Evolutionary conservation across 2,329 filamentous ascomycete species (phyloP).

Genomic region (Aspergillus piperis): DNA sequence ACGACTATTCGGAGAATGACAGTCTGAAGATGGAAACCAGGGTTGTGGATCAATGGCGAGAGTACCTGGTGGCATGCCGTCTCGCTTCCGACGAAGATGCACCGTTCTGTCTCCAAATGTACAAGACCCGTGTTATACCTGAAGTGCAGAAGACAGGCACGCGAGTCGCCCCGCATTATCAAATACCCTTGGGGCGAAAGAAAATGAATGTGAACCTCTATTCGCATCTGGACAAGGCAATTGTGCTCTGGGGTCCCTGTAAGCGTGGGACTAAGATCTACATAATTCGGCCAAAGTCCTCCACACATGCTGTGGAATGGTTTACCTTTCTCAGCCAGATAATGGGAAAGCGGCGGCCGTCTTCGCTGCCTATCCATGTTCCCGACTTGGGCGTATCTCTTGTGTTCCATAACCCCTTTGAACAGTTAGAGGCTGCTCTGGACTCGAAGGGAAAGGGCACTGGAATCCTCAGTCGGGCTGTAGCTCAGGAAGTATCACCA

Average conservation of each 20-base stretch:
- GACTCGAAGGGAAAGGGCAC: conserved; percentile 49
- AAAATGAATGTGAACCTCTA: conserved; percentile 62
- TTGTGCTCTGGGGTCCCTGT: conserved; percentile 62
- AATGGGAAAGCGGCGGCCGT: conserved; percentile 60
- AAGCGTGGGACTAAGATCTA: conserved; percentile 59
- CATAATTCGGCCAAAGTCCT: conserved; percentile 63
- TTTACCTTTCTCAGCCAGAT: conserved; percentile 65
- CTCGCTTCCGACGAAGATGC: conserved; percentile 57
- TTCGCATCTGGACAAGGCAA: conserved; percentile 66
- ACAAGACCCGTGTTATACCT: conserved; percentile 64
- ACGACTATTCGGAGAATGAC: conserved; percentile 65
- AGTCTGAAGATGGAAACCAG: conserved; percentile 61
- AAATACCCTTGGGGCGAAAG: conserved; percentile 58
- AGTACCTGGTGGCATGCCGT: conserved; percentile 64
- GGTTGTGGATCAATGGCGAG: conserved; percentile 64
- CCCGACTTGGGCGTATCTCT: conserved; percentile 64
- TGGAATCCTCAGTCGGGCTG: conserved; percentile 37
- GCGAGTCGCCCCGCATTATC: conserved; percentile 57
- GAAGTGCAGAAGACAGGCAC: conserved; percentile 57
- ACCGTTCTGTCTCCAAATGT: conserved; percentile 60
- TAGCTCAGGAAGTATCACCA: conserved; percentile 55
- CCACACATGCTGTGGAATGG: conserved; percentile 66
- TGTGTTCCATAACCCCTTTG: conserved; percentile 62
- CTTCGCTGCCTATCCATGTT: conserved; percentile 61
- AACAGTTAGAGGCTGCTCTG: conserved; percentile 42